phyloP scores from a whole-genome alignment of 192 early-diverging fungal species.

The Backusella mclennaniae region DNA sequence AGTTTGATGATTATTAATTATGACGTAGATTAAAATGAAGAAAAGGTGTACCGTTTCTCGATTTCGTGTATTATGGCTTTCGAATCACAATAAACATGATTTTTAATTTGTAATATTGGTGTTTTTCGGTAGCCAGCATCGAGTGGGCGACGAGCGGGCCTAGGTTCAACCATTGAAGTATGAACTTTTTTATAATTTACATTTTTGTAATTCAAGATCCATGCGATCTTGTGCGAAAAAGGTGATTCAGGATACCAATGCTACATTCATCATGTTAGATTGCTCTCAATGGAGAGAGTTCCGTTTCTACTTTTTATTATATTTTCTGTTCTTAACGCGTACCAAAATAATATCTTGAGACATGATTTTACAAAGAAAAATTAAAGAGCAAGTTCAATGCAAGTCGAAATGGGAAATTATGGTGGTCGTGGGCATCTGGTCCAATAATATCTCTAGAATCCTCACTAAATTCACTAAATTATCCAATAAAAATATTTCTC shows the following conservation, averaged over 20 bases:
- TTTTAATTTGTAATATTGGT: constrained; percentile 30
- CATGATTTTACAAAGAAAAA: background rate
- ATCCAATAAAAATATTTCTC: no score
- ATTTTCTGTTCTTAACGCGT: background rate
- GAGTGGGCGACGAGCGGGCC: constrained; percentile 21
- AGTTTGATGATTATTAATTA: background rate
- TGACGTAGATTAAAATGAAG: background rate
- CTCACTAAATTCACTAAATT: no score
- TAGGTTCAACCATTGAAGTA: constrained; percentile 4
- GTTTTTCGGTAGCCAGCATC: constrained; percentile 36
- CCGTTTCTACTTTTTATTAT: no score
- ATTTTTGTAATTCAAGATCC: constrained; percentile 23
- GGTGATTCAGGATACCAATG: constrained; percentile 8
- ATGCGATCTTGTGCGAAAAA: constrained; percentile 11
- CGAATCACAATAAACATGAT: constrained; percentile 28
- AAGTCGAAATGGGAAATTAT: no score
- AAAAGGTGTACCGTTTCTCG: constrained; percentile 10
- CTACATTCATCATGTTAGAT: background rate
- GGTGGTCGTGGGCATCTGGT: no score
- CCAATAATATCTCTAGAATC: no score
- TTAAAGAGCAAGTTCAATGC: no score
- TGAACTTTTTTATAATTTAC: constrained; percentile 13
- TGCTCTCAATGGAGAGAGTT: background rate
- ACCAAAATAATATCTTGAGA: background rate
- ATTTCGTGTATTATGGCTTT: constrained; percentile 23